phyloP scores from a whole-genome alignment of 2,329 filamentous ascomycete genomes.

The Trichophyton rubrum region DNA sequence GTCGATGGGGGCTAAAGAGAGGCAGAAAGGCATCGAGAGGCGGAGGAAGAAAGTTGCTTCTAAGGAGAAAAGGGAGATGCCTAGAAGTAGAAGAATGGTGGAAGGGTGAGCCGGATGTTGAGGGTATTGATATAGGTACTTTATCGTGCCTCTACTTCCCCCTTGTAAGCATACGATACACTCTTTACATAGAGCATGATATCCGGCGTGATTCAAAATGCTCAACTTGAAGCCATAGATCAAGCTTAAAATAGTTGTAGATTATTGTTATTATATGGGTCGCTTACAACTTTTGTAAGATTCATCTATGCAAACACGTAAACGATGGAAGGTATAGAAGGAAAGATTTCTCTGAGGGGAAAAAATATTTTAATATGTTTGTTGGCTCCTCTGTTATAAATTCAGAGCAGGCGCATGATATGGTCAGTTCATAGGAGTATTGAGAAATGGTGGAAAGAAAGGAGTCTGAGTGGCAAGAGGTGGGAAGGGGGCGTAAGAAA shows the following conservation, averaged over 20 bases:
- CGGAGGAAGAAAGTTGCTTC: slow-evolving; percentile 77
- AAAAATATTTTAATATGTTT: neutral
- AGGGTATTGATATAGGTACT: no score
- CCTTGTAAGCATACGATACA: neutral
- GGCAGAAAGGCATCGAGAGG: slow-evolving; percentile 73
- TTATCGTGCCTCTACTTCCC: no score
- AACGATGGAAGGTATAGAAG: neutral
- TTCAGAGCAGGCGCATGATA: neutral
- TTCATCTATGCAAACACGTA: neutral
- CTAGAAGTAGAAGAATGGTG: slow-evolving; percentile 38
- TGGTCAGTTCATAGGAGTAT: neutral
- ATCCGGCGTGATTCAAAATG: neutral
- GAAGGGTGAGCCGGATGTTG: slow-evolving; percentile 3
- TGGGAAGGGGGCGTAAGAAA: neutral
- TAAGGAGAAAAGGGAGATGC: slow-evolving; percentile 72
- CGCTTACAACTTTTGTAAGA: neutral
- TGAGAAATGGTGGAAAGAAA: neutral
- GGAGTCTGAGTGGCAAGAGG: neutral
- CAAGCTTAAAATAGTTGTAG: neutral
- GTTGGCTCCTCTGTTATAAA: neutral
- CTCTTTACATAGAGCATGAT: neutral
- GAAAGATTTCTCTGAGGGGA: neutral
- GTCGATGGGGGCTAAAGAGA: slow-evolving; percentile 71
- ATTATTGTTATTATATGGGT: neutral
- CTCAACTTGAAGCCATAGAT: neutral